Evolutionary conservation across 2,329 filamentous ascomycete species (phyloP).

Genomic region (Chlorencoelia australis): DNA sequence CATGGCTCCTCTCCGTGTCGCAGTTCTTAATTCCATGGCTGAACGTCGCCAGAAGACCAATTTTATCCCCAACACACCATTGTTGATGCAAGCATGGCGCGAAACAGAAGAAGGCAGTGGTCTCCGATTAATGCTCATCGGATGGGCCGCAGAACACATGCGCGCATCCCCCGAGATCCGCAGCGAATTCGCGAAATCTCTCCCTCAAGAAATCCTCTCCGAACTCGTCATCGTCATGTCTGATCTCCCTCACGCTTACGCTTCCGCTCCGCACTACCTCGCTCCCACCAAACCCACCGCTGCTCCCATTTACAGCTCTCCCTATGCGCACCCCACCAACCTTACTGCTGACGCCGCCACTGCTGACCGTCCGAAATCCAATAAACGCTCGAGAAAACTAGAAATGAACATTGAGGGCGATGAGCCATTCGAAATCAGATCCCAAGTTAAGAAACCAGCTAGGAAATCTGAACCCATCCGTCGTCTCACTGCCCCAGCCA

Average conservation of each 20-base stretch:
- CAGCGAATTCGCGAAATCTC: conserved; percentile 47
- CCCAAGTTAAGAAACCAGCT: conserved; percentile 14
- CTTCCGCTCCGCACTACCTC: conserved; percentile 1
- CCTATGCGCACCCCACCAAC: conserved; percentile 26
- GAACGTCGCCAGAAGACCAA: conserved; percentile 43
- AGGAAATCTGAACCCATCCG: conserved; percentile 17
- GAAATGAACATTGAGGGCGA: conserved; percentile 6
- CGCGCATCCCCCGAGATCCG: conserved; percentile 41
- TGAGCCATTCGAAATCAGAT: conserved; percentile 18
- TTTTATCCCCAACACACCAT: conserved; percentile 46
- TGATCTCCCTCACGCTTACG: conserved; percentile 31
- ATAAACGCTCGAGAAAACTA: conserved; percentile 20
- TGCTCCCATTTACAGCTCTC: conserved; percentile 5
- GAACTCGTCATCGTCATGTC: conserved; percentile 55
- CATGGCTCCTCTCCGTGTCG: conserved; percentile 20
- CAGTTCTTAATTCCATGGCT: conserved; percentile 43
- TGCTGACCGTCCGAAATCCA: conserved; percentile 25
- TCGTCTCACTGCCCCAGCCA: too few relatives aligned
- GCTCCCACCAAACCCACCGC: conserved; percentile 1
- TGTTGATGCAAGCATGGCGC: conserved; percentile 52
- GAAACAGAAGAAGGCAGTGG: conserved; percentile 51
- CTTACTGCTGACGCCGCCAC: conserved; percentile 36
- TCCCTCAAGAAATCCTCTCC: conserved; percentile 52
- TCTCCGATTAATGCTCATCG: conserved; percentile 46
- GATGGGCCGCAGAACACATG: conserved; percentile 56